These are phyloP conservation scores for Lobosporangium transversale DNA, from an alignment of 192 early-diverging fungal genomes.

Conservation along the genomic window DNA sequence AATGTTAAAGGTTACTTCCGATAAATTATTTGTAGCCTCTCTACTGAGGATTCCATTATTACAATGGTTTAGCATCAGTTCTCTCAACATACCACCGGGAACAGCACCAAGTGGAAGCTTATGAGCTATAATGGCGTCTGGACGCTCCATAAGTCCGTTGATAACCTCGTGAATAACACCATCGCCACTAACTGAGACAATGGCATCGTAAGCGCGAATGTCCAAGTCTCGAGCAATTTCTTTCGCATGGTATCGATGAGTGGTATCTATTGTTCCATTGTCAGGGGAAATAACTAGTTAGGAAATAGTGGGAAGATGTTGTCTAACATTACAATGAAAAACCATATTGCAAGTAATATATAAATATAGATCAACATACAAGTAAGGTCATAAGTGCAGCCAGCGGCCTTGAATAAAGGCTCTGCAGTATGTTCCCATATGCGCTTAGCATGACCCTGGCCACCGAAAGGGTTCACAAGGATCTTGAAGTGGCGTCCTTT, in stretches of 20 bases:
- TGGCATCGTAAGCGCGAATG: conserved; percentile 63
- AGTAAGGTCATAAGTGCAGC: conserved; percentile 59
- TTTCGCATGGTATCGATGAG: conserved; percentile 65
- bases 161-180: conserved; percentile 85
- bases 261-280: conserved; percentile 64
- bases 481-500: conserved; percentile 58
- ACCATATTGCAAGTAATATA: no score
- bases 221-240: conserved; percentile 69
- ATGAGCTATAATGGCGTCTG: conserved; percentile 67
- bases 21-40: no score
- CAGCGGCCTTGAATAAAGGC: conserved; percentile 73
- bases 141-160: conserved; percentile 79
- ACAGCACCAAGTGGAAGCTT: conserved; percentile 72
- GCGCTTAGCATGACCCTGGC: conserved; percentile 68
- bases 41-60: no score
- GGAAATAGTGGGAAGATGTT: no score
- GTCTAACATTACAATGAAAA: no score
- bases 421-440: conserved; percentile 64
- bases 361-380: conserved; percentile 47
- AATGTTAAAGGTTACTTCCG: no score
- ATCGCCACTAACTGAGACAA: conserved; percentile 80
- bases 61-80: no score
- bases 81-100: conserved; percentile 61
- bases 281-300: neutral
- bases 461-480: conserved; percentile 80